A percentile compares a stretch with the other conserved stretches of the same genome.
Conservation (phyloP, 2,329 filamentous ascomycete species). For the Balansia obtecta region DNA sequence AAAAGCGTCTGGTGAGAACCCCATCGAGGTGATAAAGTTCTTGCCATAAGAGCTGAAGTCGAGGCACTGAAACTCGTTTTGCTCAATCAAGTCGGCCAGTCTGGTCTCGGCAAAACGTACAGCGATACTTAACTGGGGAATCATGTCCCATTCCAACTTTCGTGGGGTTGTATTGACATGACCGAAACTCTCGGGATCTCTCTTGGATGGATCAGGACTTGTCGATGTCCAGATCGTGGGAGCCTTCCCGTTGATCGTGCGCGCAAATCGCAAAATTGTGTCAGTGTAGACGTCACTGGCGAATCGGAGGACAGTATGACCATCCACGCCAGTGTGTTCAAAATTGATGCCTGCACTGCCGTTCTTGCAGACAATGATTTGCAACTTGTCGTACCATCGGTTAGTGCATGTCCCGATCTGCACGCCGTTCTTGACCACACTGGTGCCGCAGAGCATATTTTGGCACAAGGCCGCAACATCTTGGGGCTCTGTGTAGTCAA, state of each 20-base stretch:
- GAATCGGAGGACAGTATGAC: constrained; percentile 91
- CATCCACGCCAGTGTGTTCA: constrained; percentile 95
- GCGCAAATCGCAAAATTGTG: constrained; percentile 89
- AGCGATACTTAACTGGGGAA: constrained; percentile 79
- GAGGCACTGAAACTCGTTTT: constrained; percentile 89
- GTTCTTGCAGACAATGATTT: constrained; percentile 98
- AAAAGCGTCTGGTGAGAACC: constrained; percentile 93
- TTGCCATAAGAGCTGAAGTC: constrained; percentile 87
- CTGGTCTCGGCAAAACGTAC: constrained; percentile 92
- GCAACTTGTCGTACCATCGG: constrained; percentile 97
- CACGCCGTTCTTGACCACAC: constrained; percentile 79
- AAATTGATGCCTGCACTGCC: constrained; percentile 98
- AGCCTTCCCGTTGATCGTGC: constrained; percentile 87
- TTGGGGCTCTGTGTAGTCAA: constrained; percentile 82
- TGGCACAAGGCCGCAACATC: constrained; percentile 79
- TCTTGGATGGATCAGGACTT: constrained; percentile 84
- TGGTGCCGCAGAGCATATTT: constrained; percentile 97
- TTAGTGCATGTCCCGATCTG: constrained; percentile 98
- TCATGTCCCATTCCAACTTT: constrained; percentile 97
- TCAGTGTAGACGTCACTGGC: constrained; percentile 96
- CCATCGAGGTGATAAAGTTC: constrained; percentile 95
- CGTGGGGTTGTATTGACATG: constrained; percentile 89
- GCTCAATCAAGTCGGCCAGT: constrained; percentile 84
- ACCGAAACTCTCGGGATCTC: constrained; percentile 82
- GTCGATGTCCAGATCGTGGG: constrained; percentile 83